Percentiles rank a stretch among this genome's conserved stretches.
phyloP scores from a whole-genome alignment of 2,329 filamentous ascomycete species.

The Cyphellophora europaea region DNA sequence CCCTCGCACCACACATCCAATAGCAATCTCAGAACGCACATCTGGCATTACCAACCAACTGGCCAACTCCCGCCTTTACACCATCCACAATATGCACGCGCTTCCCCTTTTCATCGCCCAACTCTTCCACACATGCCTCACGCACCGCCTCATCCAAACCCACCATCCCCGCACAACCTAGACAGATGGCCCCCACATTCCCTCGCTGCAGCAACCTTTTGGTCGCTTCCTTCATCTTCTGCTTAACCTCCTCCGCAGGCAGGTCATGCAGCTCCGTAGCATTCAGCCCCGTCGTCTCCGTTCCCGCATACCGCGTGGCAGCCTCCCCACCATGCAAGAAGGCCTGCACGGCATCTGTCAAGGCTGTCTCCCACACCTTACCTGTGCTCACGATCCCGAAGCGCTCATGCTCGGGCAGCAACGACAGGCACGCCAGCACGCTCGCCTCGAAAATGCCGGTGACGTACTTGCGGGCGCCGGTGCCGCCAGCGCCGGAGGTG shows the following conservation, averaged over 20 bases:
- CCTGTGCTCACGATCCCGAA: conserved; percentile 91
- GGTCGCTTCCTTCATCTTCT: conserved; percentile 61
- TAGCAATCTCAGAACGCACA: conserved; percentile 15
- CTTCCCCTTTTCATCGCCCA: conserved; percentile 50
- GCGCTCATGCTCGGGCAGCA: conserved; percentile 30
- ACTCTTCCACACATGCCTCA: conserved; percentile 54
- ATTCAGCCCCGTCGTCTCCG: conserved; percentile 70
- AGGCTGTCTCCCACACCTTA: conserved; percentile 67
- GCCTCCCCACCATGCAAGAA: conserved; percentile 47
- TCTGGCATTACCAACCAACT: conserved; percentile 9
- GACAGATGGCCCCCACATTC: conserved; percentile 58
- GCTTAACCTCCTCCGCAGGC: conserved; percentile 52
- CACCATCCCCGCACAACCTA: conserved; percentile 88
- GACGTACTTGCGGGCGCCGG: conserved; percentile 42
- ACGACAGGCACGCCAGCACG: conserved; percentile 54
- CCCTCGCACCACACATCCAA: too few species aligned
- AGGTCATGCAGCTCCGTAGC: conserved; percentile 70
- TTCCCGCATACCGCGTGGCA: conserved; percentile 59
- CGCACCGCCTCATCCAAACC: conserved; percentile 72
- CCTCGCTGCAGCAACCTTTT: conserved; percentile 46
- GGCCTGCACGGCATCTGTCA: conserved; percentile 53
- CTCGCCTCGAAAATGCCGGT: conserved; percentile 85
- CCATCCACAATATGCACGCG: conserved; percentile 69
- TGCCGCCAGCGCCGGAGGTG: conserved; percentile 5
- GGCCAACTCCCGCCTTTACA: conserved; percentile 44